phyloP scores from a whole-genome alignment of 1,284 basidiomycete genomes.

The Filobasidium uniguttulatum region DNA sequence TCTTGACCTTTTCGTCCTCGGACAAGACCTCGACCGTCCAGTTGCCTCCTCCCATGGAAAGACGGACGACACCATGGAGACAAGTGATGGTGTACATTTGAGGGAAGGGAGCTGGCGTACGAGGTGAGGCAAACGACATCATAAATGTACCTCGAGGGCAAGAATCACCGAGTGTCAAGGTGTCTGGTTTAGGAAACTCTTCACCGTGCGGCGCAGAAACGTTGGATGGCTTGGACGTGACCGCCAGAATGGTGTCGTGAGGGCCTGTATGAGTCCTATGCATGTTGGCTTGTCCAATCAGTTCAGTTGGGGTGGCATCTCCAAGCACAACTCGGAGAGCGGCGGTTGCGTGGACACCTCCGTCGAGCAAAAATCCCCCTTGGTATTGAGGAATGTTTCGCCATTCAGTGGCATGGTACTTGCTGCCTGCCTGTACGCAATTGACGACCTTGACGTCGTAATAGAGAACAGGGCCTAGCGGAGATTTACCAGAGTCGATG shows the following conservation, averaged over 20 bases:
- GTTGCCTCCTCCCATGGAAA: conserved; percentile 21
- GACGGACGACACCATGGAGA: conserved; percentile 37
- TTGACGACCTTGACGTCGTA: conserved; percentile 40
- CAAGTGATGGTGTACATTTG: conserved; percentile 24
- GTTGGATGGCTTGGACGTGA: conserved; percentile 44
- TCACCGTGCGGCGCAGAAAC: conserved; percentile 46
- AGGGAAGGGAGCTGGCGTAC: conserved; percentile 16
- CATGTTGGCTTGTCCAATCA: conserved; percentile 54
- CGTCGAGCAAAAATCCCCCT: conserved; percentile 46
- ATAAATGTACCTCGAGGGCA: conserved; percentile 25
- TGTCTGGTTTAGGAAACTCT: conserved; percentile 13
- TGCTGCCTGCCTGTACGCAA: conserved; percentile 48
- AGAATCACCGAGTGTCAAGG: conserved; percentile 21
- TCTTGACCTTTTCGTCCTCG: conserved; percentile 37
- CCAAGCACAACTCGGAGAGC: conserved; percentile 24
- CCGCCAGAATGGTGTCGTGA: conserved; percentile 51
- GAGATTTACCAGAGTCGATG: conserved; percentile 48
- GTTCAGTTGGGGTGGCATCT: conserved; percentile 30
- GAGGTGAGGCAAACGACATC: conserved; percentile 26
- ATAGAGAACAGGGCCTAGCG: conserved; percentile 43
- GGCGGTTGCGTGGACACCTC: conserved; percentile 33
- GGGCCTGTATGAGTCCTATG: conserved; percentile 56
- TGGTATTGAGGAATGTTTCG: conserved; percentile 71
- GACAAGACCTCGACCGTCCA: conserved; percentile 47
- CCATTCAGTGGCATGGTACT: conserved; percentile 71